Evolutionary conservation across 257 asterid species (phyloP).

Genomic region (Rauvolfia tetraphylla): DNA sequence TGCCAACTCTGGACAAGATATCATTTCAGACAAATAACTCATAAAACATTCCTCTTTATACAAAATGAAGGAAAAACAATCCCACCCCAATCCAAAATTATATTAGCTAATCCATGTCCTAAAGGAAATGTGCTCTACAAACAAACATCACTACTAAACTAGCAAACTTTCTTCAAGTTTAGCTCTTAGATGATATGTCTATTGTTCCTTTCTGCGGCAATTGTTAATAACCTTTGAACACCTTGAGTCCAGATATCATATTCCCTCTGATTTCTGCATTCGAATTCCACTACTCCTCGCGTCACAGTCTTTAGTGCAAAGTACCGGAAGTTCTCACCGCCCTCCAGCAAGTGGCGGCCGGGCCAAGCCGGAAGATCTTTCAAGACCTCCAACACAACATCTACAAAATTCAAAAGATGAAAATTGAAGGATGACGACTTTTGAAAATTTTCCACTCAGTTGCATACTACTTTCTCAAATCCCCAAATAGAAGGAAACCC

Average conservation of each 20-base stretch:
- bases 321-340: conserved; percentile 72
- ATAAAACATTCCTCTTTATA: conserved; percentile 14
- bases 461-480: conserved; percentile 64
- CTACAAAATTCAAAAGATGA: conserved; percentile 38
- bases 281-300: conserved; percentile 85
- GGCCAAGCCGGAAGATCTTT: conserved; percentile 93
- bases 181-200: conserved; percentile 36
- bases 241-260: conserved; percentile 97
- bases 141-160: conserved; percentile 11
- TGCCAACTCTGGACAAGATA: conserved; percentile 17
- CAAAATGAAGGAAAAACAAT: conserved; percentile 28
- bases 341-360: conserved; percentile 90
- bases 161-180: conserved; percentile 9
- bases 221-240: conserved; percentile 68
- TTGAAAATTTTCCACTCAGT: conserved; percentile 21
- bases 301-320: conserved; percentile 71
- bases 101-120: conserved; percentile 25
- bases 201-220: conserved; percentile 73
- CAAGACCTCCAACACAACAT: conserved; percentile 71
- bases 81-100: conserved; percentile 36
- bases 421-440: conserved; percentile 29
- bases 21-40: conserved; percentile 5
- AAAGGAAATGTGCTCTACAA: conserved; percentile 3
- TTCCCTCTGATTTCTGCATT: conserved; percentile 77
- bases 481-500: conserved; percentile 60